phyloP scores from a whole-genome alignment of 2,329 filamentous ascomycete genomes.

The Didymosphaeria variabile region DNA sequence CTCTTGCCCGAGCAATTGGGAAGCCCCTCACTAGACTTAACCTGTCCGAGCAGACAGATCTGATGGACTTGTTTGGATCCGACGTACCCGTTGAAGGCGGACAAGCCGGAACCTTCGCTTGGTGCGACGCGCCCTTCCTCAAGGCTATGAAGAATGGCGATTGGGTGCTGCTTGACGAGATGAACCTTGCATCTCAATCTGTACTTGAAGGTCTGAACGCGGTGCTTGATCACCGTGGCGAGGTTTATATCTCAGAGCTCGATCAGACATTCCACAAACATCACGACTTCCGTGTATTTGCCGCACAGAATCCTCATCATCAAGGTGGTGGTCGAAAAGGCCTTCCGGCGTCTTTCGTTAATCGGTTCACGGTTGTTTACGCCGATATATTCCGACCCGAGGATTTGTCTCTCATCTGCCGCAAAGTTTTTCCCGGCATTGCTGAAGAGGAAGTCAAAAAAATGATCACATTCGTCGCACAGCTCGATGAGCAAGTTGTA shows the following conservation, averaged over 20 bases:
- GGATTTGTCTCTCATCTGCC: constrained; percentile 84
- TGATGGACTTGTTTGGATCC: constrained; percentile 97
- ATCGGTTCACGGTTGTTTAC: constrained; percentile 97
- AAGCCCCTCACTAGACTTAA: constrained; percentile 92
- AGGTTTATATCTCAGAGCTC: constrained; percentile 93
- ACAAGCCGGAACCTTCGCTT: constrained; percentile 87
- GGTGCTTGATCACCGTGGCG: constrained; percentile 93
- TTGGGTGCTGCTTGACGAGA: constrained; percentile 97
- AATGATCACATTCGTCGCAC: constrained; percentile 81
- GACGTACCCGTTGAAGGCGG: constrained; percentile 96
- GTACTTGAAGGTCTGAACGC: constrained; percentile 96
- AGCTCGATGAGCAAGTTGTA: constrained; percentile 77
- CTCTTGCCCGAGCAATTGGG: constrained; percentile 81
- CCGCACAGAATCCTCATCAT: constrained; percentile 96
- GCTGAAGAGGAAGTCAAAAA: constrained; percentile 66
- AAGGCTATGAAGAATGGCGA: constrained; percentile 96
- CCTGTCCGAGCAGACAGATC: constrained; percentile 94
- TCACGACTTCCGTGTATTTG: constrained; percentile 90
- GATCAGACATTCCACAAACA: constrained; percentile 94
- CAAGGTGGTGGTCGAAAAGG: constrained; percentile 96
- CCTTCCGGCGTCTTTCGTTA: constrained; percentile 93
- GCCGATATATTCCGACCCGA: constrained; percentile 85
- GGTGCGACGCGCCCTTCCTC: constrained; percentile 94
- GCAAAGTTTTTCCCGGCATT: constrained; percentile 76
- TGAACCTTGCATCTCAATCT: constrained; percentile 97